Evolutionary conservation across 495 filamentous ascomycete genomes (phyloP), one percentile per base, ranked within the genome.

Genomic region (Ascodesmis nigricans): DNA sequence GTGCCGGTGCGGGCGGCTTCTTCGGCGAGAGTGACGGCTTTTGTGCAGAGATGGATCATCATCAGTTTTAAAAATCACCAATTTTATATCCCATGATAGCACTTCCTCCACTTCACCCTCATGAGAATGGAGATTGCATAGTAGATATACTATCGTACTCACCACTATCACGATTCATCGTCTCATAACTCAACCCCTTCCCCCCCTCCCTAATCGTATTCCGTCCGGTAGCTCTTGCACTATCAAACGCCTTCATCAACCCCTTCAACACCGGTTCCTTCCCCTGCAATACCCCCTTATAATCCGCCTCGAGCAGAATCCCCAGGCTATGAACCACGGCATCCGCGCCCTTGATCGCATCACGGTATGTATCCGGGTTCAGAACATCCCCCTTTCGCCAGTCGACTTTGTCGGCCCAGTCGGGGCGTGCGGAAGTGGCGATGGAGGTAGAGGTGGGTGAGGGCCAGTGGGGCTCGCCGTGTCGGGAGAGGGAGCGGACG

Each of bases 241-340:
- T 51, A 36, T 70, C 65, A 44, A 93, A 95, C 24, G 78, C 82
- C 32, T 71, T 69, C 35, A 65, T 63, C 3, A 97, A 56, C 0
- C 81, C 82, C 1, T 69, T 54, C 33, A 84, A 50, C 3, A 78
- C 67, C 0, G 75, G 76, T 45, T 87, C 82, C 30, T 64, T 66
- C 11, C 87, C 90, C 33, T 65, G 69, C 24, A 97, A 52, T 3
- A 92, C 79, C 39, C 75, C 76, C 58, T 97, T 95, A 63, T 97
- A 97, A 56, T 97, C 87, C 5, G 84, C 83, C 57, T 97, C 87
- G 8, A 97, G 65, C n/a, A 97, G 62, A 34, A 97, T 95, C 4
- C 87, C 87, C 72, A 91, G 78, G 41, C 62, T 75, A 58, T 97
- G 87, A 14, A 97, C 74, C 9, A 95, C 81, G 20, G 71, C 79